Base-by-base conservation (phyloP, 208 protist genomes). In the Acanthamoeba castellanii region DNA sequence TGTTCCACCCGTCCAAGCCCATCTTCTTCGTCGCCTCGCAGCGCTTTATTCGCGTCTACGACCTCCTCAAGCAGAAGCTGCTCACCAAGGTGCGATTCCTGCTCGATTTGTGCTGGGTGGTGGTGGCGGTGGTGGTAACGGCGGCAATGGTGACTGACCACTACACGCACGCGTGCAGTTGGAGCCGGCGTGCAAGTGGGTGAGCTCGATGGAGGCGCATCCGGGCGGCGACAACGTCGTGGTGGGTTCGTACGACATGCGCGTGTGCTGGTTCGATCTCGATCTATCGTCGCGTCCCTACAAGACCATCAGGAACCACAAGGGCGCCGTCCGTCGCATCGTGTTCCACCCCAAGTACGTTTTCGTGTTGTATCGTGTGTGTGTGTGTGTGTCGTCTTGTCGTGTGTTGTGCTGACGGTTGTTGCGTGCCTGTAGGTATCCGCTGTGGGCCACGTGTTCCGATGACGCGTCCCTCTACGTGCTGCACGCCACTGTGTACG, bases 1-100 rank as follows among this genome's bases (percentile, higher is more conserved):
- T 96, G 59, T 99, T 99, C 97, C 99, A 99, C 96, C 99, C 99
- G 42, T 98, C 97, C 30, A 99, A 99, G 97, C 99, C 99, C n/a
- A 95, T 99, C 95, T 99, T 99, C 96, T 99, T 99, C 96, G 98
- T 99, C 82, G 97, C 99, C 45, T 99, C 98, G 34, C 98, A 98
- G 42, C 98, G 78, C 34, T 92, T 34, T 30, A 98, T 99, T 74
- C 98, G 98, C 34, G 97, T 99, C 34, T 99, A 99, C 97, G 99
- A 99, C 97, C 98, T 99, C 16, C 94, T 98, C 72, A 98, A 99
- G 70, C 98, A 99, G 96, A 97, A 98, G 92, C 97, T 99, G 14
- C 97, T 99, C 85, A 99, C 99, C 91, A 99, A 99, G 90, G 98
- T 99, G 94, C 98, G 59, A 9, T 18, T 98, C 94, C 98, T 34